Percentiles rank a stretch among this genome's conserved stretches.
Evolutionary conservation across 768 basidiomycete species (phyloP).

Genomic region (Hydnomerulius pinastri): DNA sequence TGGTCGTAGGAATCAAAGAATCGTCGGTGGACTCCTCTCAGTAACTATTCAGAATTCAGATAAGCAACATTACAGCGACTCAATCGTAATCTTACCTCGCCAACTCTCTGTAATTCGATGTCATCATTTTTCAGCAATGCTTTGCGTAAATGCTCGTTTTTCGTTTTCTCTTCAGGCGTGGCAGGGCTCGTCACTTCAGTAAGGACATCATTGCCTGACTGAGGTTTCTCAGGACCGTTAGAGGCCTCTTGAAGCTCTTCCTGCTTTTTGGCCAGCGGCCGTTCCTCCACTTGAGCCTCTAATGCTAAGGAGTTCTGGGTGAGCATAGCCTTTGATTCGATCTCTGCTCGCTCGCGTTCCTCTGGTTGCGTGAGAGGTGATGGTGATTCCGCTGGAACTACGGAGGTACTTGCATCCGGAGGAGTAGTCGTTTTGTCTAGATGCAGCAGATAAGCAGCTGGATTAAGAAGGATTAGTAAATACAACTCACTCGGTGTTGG

Average conservation of each 20-base stretch:
- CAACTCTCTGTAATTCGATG: constrained; percentile 75
- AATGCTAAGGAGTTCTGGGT: constrained; percentile 73
- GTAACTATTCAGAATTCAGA: constrained; percentile 51
- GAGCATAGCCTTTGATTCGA: constrained; percentile 56
- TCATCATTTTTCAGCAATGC: constrained; percentile 89
- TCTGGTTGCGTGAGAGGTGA: constrained; percentile 28
- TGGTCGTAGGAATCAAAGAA: constrained; percentile 75
- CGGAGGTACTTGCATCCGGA: constrained; percentile 19
- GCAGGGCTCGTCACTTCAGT: constrained; percentile 15
- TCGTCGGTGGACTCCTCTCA: constrained; percentile 73
- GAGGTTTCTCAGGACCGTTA: constrained; percentile 14
- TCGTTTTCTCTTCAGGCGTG: constrained; percentile 21
- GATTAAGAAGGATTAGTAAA: not conserved
- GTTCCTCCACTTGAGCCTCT: constrained; percentile 82
- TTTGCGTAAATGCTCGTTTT: constrained; percentile 57
- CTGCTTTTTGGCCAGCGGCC: constrained; percentile 87
- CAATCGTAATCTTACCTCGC: constrained; percentile 51
- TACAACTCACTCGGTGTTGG: constrained; percentile 26
- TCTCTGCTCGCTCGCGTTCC: constrained; percentile 46
- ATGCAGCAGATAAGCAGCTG: constrained; percentile 12
- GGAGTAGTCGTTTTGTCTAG: constrained; percentile 21
- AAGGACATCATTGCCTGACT: constrained; percentile 1
- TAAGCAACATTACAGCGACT: not conserved
- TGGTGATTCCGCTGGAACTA: constrained; percentile 9
- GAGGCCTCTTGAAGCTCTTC: constrained; percentile 64